Percentiles rank a stretch among this genome's conserved stretches.
Evolutionary conservation across 495 filamentous ascomycete species (phyloP).

Genomic region (Neurospora cerealis): DNA sequence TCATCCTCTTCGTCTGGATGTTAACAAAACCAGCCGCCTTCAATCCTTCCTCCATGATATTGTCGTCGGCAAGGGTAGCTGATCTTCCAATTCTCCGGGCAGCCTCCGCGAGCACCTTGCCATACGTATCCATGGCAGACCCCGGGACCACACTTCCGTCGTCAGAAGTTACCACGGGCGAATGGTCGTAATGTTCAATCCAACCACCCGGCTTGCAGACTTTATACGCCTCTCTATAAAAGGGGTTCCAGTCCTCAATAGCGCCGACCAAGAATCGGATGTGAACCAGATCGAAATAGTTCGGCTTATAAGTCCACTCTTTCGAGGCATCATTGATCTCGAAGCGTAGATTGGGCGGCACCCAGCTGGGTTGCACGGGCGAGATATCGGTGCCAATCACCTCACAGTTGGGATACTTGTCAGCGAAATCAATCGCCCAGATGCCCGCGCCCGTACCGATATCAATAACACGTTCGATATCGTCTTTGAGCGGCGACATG

Average conservation of each 20-base stretch:
- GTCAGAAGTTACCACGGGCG: slow-evolving; percentile 12
- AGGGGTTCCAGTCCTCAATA: slow-evolving; percentile 42
- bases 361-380: slow-evolving; percentile 32
- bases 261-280: slow-evolving; percentile 40
- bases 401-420: slow-evolving; percentile 25
- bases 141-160: slow-evolving; percentile 8
- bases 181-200: slow-evolving; percentile 17
- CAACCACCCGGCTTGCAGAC: slow-evolving; percentile 15
- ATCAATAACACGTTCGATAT: slow-evolving; percentile 23
- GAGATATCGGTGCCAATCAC: slow-evolving; percentile 27
- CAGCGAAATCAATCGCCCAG: slow-evolving; percentile 37
- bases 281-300: slow-evolving; percentile 52
- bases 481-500: background rate
- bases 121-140: slow-evolving; percentile 10
- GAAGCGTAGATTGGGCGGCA: slow-evolving; percentile 30
- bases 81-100: slow-evolving; percentile 7
- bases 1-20: background rate
- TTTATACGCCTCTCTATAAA: slow-evolving; percentile 24
- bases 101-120: slow-evolving; percentile 10
- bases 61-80: slow-evolving; percentile 12
- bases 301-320: slow-evolving; percentile 33
- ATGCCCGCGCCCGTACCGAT: slow-evolving; percentile 47
- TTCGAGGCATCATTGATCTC: slow-evolving; percentile 36
- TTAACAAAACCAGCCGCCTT: slow-evolving; percentile 24
- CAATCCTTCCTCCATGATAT: slow-evolving; percentile 25